Conservation (phyloP, 2,329 filamentous ascomycete genomes). For the Ascochyta rabiei region DNA sequence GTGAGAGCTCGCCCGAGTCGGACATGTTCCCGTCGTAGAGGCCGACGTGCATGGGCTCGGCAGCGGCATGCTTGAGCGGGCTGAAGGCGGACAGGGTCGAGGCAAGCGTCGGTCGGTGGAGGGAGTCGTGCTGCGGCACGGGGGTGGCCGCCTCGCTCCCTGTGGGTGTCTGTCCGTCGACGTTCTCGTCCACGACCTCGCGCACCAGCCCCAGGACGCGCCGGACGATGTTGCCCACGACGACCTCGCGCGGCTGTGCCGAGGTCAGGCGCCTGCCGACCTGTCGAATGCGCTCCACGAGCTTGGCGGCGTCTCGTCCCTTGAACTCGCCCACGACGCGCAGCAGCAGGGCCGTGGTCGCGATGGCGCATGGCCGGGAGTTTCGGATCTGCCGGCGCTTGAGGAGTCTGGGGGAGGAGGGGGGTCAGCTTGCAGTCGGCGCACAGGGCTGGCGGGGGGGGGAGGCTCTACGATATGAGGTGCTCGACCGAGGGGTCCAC, state of each 20-base stretch:
- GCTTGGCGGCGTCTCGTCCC: constrained; percentile 75
- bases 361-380: constrained; percentile 86
- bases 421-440: constrained; percentile 4
- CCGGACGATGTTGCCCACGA: constrained; percentile 92
- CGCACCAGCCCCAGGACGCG: constrained; percentile 89
- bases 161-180: constrained; percentile 65
- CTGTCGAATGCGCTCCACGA: constrained; percentile 79
- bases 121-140: constrained; percentile 36
- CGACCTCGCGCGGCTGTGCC: constrained; percentile 88
- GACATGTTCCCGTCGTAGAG: constrained; percentile 40
- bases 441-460: not conserved
- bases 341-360: constrained; percentile 86
- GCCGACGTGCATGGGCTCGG: constrained; percentile 43
- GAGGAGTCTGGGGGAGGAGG: constrained; percentile 71
- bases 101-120: constrained; percentile 45
- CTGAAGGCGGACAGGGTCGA: constrained; percentile 56
- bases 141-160: constrained; percentile 60
- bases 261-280: constrained; percentile 79
- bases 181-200: constrained; percentile 84
- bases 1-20: constrained; percentile 44
- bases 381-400: constrained; percentile 90
- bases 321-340: constrained; percentile 84
- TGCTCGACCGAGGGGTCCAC: constrained; percentile 84
- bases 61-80: constrained; percentile 52
- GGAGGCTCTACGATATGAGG: constrained; percentile 72